These are phyloP conservation scores for Fusarium lyarnte DNA, from an alignment of 2,329 filamentous ascomycete species.

Conservation along the genomic window DNA sequence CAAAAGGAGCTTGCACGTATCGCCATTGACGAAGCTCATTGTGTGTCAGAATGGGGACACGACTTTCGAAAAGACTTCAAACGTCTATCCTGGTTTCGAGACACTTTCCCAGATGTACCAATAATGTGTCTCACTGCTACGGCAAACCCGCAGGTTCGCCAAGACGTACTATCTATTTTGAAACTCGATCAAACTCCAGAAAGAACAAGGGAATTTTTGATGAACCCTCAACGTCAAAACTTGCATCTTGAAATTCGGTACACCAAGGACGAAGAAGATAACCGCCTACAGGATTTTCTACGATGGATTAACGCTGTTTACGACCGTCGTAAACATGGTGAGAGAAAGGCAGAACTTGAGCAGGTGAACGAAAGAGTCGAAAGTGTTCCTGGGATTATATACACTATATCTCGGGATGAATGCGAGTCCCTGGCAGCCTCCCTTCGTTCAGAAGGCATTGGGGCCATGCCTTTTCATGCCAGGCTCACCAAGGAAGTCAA, in stretches of 20 bases:
- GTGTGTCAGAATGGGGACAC: slow-evolving; percentile 97
- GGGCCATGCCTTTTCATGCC: slow-evolving; percentile 78
- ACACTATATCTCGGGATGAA: slow-evolving; percentile 78
- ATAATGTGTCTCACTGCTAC: slow-evolving; percentile 95
- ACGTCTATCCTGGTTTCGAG: slow-evolving; percentile 84
- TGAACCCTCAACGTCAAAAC: slow-evolving; percentile 85
- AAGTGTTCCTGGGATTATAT: slow-evolving; percentile 80
- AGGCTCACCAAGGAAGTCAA: slow-evolving; percentile 74
- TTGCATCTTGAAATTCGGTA: slow-evolving; percentile 92
- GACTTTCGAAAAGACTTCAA: slow-evolving; percentile 96
- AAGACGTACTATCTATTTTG: slow-evolving; percentile 83
- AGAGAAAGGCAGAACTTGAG: slow-evolving; percentile 68
- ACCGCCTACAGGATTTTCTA: slow-evolving; percentile 77
- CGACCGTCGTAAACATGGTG: slow-evolving; percentile 68
- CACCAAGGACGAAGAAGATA: slow-evolving; percentile 78
- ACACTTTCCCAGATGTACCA: slow-evolving; percentile 83
- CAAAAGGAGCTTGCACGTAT: slow-evolving; percentile 88
- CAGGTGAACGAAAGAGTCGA: slow-evolving; percentile 64
- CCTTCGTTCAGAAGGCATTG: slow-evolving; percentile 74
- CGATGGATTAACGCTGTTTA: slow-evolving; percentile 80
- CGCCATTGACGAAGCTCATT: slow-evolving; percentile 94
- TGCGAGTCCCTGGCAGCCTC: slow-evolving; percentile 76
- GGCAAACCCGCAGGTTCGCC: slow-evolving; percentile 80
- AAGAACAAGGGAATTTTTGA: slow-evolving; percentile 78
- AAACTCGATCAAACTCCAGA: slow-evolving; percentile 69